These are phyloP conservation scores for Moringa oleifera DNA, from an alignment of 345 rosid species.

Conservation along the genomic window DNA sequence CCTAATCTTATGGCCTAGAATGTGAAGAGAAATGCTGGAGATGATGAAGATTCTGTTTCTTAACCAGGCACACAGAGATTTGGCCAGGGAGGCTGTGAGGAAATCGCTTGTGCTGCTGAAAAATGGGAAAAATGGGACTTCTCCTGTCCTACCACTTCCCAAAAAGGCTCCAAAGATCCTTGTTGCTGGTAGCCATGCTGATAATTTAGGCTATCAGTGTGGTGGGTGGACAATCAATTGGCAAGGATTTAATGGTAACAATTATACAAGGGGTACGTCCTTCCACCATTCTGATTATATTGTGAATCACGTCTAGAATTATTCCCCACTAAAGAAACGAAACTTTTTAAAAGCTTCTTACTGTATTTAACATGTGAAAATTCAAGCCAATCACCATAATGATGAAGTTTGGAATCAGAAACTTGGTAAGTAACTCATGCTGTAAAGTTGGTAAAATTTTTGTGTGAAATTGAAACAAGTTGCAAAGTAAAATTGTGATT, in stretches of 20 bases:
- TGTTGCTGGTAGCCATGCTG: constrained; percentile 88
- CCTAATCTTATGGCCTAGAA: background rate
- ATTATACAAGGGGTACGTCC: constrained; percentile 53
- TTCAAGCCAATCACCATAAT: background rate
- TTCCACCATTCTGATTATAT: background rate
- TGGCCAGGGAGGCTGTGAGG: constrained; percentile 96
- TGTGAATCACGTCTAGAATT: constrained; percentile 2
- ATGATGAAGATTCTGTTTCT: constrained; percentile 13
- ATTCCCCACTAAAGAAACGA: background rate
- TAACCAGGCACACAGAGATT: constrained; percentile 73
- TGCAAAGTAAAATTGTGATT: too few relatives aligned
- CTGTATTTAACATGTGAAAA: background rate
- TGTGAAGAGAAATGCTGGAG: background rate
- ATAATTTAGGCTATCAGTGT: constrained; percentile 92
- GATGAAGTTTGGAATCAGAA: background rate
- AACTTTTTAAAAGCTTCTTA: background rate
- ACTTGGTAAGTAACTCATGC: background rate
- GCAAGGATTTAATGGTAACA: constrained; percentile 84
- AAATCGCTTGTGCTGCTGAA: constrained; percentile 91
- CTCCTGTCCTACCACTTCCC: constrained; percentile 76
- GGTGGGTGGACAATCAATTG: constrained; percentile 97
- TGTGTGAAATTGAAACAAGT: too few relatives aligned
- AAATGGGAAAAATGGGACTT: constrained; percentile 56
- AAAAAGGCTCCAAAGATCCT: constrained; percentile 71
- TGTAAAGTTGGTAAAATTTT: too few relatives aligned